These are phyloP conservation scores for Fusarium algeriense DNA, from an alignment of 2,329 filamentous ascomycete genomes.

Conservation along the genomic window DNA sequence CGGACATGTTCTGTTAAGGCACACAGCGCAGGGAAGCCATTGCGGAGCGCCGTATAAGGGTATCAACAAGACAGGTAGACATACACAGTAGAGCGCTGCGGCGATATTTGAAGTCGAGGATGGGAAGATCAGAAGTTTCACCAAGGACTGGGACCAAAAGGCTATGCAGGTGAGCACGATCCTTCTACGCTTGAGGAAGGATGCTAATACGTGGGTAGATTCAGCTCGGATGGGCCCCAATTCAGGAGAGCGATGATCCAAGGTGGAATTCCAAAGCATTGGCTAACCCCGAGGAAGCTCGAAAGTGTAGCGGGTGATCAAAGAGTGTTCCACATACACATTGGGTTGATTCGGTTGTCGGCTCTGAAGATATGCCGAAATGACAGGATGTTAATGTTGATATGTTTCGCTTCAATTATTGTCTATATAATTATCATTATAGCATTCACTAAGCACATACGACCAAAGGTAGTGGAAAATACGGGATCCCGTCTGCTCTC, in stretches of 20 bases:
- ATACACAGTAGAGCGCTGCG: constrained; percentile 35
- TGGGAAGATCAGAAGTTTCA: constrained; percentile 29
- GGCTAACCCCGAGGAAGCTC: constrained; percentile 16
- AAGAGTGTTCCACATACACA: background rate
- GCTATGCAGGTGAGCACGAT: constrained; percentile 16
- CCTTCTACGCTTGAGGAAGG: background rate
- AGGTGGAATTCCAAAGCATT: constrained; percentile 39
- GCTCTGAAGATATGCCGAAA: background rate
- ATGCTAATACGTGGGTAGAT: constrained; percentile 27
- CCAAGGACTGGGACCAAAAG: constrained; percentile 34
- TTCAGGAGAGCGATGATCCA: constrained; percentile 40
- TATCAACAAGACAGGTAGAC: constrained; percentile 33
- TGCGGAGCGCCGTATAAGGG: constrained; percentile 42
- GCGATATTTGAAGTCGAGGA: constrained; percentile 44
- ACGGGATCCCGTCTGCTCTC: too few relatives aligned
- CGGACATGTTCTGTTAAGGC: constrained; percentile 42
- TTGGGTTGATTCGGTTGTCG: too few relatives aligned
- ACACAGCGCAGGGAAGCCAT: constrained; percentile 43
- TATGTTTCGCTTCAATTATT: too few relatives aligned
- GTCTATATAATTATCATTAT: too few relatives aligned
- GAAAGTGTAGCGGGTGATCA: constrained; percentile 10
- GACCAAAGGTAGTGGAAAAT: too few relatives aligned
- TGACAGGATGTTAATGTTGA: too few relatives aligned
- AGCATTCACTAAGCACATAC: too few relatives aligned
- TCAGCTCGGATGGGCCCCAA: constrained; percentile 43